Base-by-base conservation (phyloP, 163 green algal genomes). In the Coccomyxa subellipsoidea region DNA sequence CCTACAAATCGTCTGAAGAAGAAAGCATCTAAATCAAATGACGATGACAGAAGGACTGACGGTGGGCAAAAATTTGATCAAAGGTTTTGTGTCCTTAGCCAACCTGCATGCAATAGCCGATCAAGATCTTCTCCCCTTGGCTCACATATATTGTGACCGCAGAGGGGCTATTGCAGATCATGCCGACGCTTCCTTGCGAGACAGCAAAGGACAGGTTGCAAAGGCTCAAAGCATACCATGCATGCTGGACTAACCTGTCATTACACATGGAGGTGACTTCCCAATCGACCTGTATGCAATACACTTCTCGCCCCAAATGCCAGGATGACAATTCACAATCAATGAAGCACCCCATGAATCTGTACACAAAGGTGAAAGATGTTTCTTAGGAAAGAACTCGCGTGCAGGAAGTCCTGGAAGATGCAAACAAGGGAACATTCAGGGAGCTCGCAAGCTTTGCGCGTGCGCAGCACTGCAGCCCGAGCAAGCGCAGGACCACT, bases 371-470 rank as follows among this genome's bases (percentile, higher is more conserved):
- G n/a, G n/a, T n/a, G n/a, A n/a, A n/a, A n/a, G n/a, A n/a, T n/a
- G n/a, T n/a, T n/a, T n/a, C n/a, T n/a, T n/a, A n/a, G n/a, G n/a
- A n/a, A n/a, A n/a, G n/a, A n/a, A n/a, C n/a, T n/a, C n/a, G 8
- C 29, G 39, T 73, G 69, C 80, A 83, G 80, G 25, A 54, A 54
- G 38, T 83, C 29, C 38, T 83, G 38, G 80, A 77, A 31, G 18
- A 72, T 38, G 81, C 76, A 34, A 85, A 82, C 81, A 21, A 79
- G 38, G 32, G 37, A 23, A 85, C 82, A 31, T 90, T 90, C 37
- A 54, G 72, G 25, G 54, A 78, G 12, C 80, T 91, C 53, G 71
- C 21, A 59, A 59, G 47, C 47, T 59, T 59, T 7, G 84, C 5
- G 34, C 76, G 7, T 87, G 86, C 80, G 77, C 70, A n/a, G 71